A percentile compares a stretch with the other conserved stretches of the same genome.
phyloP scores from a whole-genome alignment of 768 basidiomycete genomes.

The Panellus pusillus region DNA sequence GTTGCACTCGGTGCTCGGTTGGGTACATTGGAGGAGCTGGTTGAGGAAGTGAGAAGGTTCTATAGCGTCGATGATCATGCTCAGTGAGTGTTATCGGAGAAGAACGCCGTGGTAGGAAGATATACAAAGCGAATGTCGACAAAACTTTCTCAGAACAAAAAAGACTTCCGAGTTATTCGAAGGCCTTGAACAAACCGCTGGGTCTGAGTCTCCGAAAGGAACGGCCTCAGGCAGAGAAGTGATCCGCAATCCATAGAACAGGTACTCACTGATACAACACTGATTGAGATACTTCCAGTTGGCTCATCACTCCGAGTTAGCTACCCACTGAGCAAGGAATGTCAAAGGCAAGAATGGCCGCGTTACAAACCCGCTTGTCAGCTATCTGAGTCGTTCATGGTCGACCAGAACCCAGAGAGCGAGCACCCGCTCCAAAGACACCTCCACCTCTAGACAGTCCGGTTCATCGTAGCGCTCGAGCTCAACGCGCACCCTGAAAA shows the following conservation, averaged over 20 bases:
- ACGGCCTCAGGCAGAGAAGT: no score
- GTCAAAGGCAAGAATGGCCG: conserved; percentile 15
- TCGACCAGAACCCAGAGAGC: conserved; percentile 12
- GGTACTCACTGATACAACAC: no score
- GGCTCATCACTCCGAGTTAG: background rate
- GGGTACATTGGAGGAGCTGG: background rate
- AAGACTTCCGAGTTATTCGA: no score
- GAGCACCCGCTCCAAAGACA: conserved; percentile 14
- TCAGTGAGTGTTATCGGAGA: no score
- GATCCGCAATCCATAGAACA: no score
- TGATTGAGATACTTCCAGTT: no score
- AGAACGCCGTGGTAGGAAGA: no score
- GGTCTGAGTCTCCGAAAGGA: no score
- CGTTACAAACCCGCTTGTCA: conserved; percentile 16
- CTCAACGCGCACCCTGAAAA: conserved; percentile 11
- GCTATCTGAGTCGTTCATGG: background rate
- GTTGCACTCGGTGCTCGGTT: background rate
- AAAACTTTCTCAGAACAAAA: no score
- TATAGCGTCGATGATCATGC: no score
- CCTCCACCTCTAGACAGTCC: conserved; percentile 16
- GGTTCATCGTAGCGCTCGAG: conserved; percentile 18
- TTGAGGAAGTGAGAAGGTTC: background rate
- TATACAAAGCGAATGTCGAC: no score
- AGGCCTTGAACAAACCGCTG: no score
- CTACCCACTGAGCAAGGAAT: conserved; percentile 2